Conservation (phyloP, 768 basidiomycete species). For the Panus rudis region DNA sequence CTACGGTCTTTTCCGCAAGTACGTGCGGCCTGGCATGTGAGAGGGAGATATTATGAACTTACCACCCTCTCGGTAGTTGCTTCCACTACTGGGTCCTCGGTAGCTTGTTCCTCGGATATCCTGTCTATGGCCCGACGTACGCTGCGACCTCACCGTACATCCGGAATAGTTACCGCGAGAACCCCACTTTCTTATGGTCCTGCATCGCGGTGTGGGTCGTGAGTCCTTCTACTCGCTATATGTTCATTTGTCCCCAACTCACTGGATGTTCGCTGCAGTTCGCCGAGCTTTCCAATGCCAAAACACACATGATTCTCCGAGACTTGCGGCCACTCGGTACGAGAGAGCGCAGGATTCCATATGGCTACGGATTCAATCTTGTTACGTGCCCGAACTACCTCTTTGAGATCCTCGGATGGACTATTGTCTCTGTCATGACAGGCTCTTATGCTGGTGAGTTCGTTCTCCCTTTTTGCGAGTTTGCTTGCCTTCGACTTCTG, state of each 20-base stretch:
- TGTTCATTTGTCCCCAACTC: slow-evolving; percentile 2
- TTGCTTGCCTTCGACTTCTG: neutral
- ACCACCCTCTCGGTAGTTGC: slow-evolving; percentile 48
- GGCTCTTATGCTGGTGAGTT: slow-evolving; percentile 64
- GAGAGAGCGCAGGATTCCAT: slow-evolving; percentile 75
- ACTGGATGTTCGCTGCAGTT: slow-evolving; percentile 41
- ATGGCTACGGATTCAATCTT: slow-evolving; percentile 87
- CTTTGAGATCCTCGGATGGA: slow-evolving; percentile 81
- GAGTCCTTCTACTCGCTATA: slow-evolving; percentile 25
- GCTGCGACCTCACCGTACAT: slow-evolving; percentile 58
- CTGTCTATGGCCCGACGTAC: slow-evolving; percentile 79
- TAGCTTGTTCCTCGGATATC: slow-evolving; percentile 71
- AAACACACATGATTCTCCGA: slow-evolving; percentile 77
- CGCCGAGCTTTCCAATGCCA: slow-evolving; percentile 78
- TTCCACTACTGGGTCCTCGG: slow-evolving; percentile 82
- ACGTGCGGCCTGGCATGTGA: slow-evolving; percentile 18
- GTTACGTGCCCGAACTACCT: slow-evolving; percentile 92
- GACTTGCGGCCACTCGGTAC: slow-evolving; percentile 77
- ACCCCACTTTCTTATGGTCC: slow-evolving; percentile 60
- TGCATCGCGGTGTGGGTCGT: slow-evolving; percentile 73
- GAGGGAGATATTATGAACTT: neutral
- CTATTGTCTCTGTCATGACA: slow-evolving; percentile 66
- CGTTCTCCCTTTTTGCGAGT: neutral
- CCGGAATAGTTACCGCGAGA: slow-evolving; percentile 52
- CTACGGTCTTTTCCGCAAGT: slow-evolving; percentile 88